Evolutionary conservation across 768 basidiomycete species (phyloP).

Genomic region (Suillus hirtellus): DNA sequence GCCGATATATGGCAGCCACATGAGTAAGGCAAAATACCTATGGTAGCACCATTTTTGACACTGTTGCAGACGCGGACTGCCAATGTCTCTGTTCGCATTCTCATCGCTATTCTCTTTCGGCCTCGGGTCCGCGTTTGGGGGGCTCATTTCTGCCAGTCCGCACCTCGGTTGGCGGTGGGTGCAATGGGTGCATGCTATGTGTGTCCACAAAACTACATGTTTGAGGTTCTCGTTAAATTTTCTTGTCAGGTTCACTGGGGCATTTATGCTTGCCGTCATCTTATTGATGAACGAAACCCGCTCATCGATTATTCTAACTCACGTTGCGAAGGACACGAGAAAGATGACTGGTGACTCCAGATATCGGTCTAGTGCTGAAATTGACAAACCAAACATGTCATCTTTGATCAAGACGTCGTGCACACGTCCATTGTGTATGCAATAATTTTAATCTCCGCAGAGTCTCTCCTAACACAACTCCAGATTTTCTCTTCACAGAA

Average conservation of each 20-base stretch:
- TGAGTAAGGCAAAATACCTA: conserved; percentile 43
- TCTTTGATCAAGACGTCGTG: conserved; percentile 67
- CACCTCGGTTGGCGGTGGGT: conserved; percentile 78
- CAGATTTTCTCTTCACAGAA: conserved; percentile 42
- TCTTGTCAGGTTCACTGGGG: conserved; percentile 47
- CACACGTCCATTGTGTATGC: conserved; percentile 69
- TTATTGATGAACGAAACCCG: conserved; percentile 73
- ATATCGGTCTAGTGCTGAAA: conserved; percentile 63
- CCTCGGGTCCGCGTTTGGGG: conserved; percentile 61
- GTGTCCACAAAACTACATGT: conserved; percentile 12
- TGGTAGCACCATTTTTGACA: background rate
- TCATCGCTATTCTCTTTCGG: conserved; percentile 58
- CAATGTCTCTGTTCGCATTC: conserved; percentile 72
- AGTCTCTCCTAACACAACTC: conserved; percentile 7
- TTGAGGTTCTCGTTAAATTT: background rate
- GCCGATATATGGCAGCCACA: conserved; percentile 67
- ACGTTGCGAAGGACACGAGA: conserved; percentile 62
- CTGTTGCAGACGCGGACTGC: conserved; percentile 60
- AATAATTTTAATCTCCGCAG: background rate
- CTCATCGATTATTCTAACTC: conserved; percentile 63
- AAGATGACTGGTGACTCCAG: conserved; percentile 62
- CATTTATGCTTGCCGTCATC: conserved; percentile 48
- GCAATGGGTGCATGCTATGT: conserved; percentile 76
- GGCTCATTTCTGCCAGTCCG: conserved; percentile 61
- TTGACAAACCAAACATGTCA: conserved; percentile 52